A percentile compares a stretch with the other conserved stretches of the same genome.
Evolutionary conservation across 2,329 filamentous ascomycete genomes (phyloP).

Genomic region (Alternaria alternata): DNA sequence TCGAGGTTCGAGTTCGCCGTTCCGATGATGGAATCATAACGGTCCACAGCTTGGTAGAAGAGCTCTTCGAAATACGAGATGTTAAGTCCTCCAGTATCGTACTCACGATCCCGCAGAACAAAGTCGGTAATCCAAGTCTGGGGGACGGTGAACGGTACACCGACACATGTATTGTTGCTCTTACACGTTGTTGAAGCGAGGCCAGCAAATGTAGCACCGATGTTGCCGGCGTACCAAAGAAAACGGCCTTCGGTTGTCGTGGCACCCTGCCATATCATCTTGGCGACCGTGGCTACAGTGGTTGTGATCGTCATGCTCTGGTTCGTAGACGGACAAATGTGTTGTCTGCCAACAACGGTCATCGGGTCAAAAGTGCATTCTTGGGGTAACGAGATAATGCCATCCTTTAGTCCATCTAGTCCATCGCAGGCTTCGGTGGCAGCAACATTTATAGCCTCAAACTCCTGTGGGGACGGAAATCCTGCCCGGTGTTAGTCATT

Average conservation of each 20-base stretch:
- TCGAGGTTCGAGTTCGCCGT: slow-evolving; percentile 19
- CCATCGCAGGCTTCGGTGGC: slow-evolving; percentile 33
- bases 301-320: slow-evolving; percentile 15
- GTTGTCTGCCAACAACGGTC: slow-evolving; percentile 19
- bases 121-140: slow-evolving; percentile 24
- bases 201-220: slow-evolving; percentile 14
- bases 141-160: slow-evolving; percentile 14
- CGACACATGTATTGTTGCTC: slow-evolving; percentile 21
- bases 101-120: slow-evolving; percentile 21
- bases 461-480: slow-evolving; percentile 29
- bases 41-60: slow-evolving; percentile 15
- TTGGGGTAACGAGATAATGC: slow-evolving; percentile 30
- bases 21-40: slow-evolving; percentile 23
- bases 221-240: slow-evolving; percentile 22
- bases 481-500: not conserved
- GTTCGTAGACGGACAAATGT: slow-evolving; percentile 14
- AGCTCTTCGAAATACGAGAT: slow-evolving; percentile 14
- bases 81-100: slow-evolving; percentile 13
- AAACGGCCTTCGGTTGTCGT: slow-evolving; percentile 16
- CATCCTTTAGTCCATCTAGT: slow-evolving; percentile 45
- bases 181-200: slow-evolving; percentile 17
- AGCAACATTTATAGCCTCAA: slow-evolving; percentile 26
- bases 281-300: slow-evolving; percentile 18
- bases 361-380: slow-evolving; percentile 33
- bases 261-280: slow-evolving; percentile 24